Evolutionary conservation across 2,329 filamentous ascomycete genomes (phyloP).

Genomic region (Pseudogymnoascus pannorum): DNA sequence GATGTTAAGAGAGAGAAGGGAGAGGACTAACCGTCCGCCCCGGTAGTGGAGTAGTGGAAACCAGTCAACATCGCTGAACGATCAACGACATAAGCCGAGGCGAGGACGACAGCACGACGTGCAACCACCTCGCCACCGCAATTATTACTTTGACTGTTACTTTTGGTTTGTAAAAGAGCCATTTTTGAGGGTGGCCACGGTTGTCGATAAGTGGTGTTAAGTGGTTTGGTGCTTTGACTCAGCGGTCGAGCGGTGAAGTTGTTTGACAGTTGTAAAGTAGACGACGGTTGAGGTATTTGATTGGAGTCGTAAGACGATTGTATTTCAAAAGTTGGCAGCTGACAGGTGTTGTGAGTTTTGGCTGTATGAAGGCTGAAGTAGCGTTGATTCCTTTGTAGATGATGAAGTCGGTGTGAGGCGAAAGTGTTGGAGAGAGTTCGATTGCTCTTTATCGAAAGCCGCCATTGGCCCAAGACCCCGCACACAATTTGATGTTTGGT

Average conservation of each 20-base stretch:
- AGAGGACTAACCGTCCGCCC: conserved; percentile 59
- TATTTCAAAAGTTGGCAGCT: not conserved
- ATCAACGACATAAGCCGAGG: conserved; percentile 85
- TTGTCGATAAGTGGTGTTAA: conserved; percentile 16
- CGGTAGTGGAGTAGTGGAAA: conserved; percentile 94
- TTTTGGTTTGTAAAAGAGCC: conserved; percentile 29
- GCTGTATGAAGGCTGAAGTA: not conserved
- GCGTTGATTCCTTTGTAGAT: not conserved
- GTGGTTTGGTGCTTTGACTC: conserved; percentile 6
- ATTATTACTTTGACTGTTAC: conserved; percentile 61
- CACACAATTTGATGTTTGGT: conserved; percentile 2
- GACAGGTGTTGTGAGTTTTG: not conserved
- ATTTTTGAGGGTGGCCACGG: conserved; percentile 28
- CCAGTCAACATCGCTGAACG: conserved; percentile 64
- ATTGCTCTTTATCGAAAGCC: conserved; percentile 7
- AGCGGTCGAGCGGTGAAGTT: not conserved
- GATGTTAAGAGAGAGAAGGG: conserved; percentile 8
- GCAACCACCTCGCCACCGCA: conserved; percentile 52
- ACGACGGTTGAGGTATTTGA: not conserved
- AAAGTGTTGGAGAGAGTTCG: conserved; percentile 3
- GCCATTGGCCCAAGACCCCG: conserved; percentile 4
- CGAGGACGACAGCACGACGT: conserved; percentile 68
- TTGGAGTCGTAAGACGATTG: conserved; percentile 3
- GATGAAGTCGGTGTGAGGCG: conserved; percentile 7
- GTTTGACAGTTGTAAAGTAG: not conserved